These are phyloP conservation scores for Chytriomyces confervae DNA, from an alignment of 192 early-diverging fungal species.

Conservation along the genomic window DNA sequence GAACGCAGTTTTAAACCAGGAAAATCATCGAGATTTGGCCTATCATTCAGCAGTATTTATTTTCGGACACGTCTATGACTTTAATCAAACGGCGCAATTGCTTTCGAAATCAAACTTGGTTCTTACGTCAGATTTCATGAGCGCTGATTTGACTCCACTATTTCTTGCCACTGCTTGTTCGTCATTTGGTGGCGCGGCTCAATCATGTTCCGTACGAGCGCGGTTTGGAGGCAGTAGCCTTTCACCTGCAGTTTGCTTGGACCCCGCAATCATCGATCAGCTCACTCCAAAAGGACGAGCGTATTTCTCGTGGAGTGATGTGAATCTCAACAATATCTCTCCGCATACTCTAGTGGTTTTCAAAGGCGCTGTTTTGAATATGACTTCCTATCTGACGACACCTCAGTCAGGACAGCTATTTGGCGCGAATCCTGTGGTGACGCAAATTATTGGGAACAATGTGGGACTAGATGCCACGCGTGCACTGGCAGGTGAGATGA, in stretches of 20 bases:
- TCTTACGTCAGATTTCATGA: conserved; percentile 43
- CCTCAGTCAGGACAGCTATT: conserved; percentile 16
- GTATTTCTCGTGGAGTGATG: conserved; percentile 27
- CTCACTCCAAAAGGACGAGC: neutral
- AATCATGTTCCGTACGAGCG: neutral
- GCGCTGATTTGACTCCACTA: conserved; percentile 41
- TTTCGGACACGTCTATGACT: conserved; percentile 38
- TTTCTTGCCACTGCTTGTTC: neutral
- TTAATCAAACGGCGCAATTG: conserved; percentile 25
- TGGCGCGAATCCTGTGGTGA: conserved; percentile 6
- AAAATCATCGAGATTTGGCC: conserved; percentile 39
- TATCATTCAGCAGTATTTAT: conserved; percentile 43
- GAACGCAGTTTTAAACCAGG: conserved; percentile 38
- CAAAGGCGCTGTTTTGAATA: conserved; percentile 54
- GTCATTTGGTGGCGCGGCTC: neutral
- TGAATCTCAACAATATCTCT: conserved; percentile 25
- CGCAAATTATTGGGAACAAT: conserved; percentile 16
- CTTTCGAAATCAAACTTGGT: conserved; percentile 24
- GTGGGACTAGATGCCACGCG: conserved; percentile 49
- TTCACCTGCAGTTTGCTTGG: neutral
- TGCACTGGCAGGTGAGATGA: conserved; percentile 16
- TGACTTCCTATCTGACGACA: conserved; percentile 40
- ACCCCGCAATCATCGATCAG: neutral
- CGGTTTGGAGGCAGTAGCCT: neutral
- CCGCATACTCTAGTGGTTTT: conserved; percentile 52